Conservation (phyloP, 192 early-diverging fungal species). For the Coemansia sp. region DNA sequence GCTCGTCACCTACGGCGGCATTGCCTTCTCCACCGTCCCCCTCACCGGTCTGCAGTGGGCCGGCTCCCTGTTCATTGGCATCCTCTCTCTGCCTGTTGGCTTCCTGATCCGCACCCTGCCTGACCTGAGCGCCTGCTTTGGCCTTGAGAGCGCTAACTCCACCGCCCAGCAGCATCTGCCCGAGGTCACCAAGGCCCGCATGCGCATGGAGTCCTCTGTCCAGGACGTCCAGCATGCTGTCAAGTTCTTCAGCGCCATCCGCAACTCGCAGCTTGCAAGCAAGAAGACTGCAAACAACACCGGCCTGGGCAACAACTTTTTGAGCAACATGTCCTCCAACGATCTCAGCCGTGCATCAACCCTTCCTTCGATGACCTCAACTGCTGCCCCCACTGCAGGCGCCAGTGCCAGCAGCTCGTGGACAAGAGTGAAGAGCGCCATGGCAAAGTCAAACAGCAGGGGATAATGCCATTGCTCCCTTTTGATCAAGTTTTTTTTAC, state of each 20-base stretch:
- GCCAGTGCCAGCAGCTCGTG: constrained; percentile 54
- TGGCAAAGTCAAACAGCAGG: constrained; percentile 23
- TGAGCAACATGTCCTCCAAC: constrained; percentile 21
- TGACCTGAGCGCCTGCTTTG: constrained; percentile 61
- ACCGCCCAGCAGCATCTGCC: constrained; percentile 55
- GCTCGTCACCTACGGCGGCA: constrained; percentile 87
- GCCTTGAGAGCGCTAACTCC: constrained; percentile 56
- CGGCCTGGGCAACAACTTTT: constrained; percentile 24
- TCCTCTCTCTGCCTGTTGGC: constrained; percentile 81
- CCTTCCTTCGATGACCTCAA: constrained; percentile 28
- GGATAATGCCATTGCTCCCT: neutral
- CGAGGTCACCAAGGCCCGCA: constrained; percentile 48
- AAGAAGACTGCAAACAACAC: neutral
- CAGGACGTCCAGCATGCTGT: constrained; percentile 46
- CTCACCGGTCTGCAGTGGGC: constrained; percentile 75
- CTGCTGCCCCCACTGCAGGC: constrained; percentile 30
- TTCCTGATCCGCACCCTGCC: constrained; percentile 79
- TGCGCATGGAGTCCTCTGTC: constrained; percentile 55
- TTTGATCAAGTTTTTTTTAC: neutral
- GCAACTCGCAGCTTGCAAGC: constrained; percentile 47
- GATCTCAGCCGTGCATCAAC: constrained; percentile 20
- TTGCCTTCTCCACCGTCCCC: constrained; percentile 82
- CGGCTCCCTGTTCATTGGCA: constrained; percentile 77
- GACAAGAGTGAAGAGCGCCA: constrained; percentile 40
- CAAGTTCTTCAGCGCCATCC: constrained; percentile 59